These are phyloP conservation scores for Suhomyces coccinellae DNA, from an alignment of 1,139 yeast species.

Conservation along the genomic window DNA sequence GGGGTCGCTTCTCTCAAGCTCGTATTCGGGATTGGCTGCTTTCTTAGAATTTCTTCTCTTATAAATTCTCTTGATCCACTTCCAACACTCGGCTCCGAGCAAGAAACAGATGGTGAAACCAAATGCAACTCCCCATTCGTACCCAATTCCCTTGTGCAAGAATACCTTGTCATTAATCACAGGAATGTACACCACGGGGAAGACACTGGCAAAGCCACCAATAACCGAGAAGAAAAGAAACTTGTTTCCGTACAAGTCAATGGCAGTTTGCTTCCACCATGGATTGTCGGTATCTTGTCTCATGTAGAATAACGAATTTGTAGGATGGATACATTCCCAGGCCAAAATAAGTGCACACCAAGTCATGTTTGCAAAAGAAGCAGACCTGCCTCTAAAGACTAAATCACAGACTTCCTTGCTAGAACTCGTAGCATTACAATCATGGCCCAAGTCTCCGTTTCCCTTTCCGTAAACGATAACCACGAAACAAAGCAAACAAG, in stretches of 20 bases:
- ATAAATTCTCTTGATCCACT: slow-evolving; percentile 26
- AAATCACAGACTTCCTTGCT: slow-evolving; percentile 19
- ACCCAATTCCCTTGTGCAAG: slow-evolving; percentile 27
- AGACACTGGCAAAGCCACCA: slow-evolving; percentile 27
- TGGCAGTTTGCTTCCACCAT: slow-evolving; percentile 29
- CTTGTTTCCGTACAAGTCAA: slow-evolving; percentile 27
- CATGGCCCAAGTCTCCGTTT: slow-evolving; percentile 31
- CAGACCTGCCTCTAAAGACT: slow-evolving; percentile 29
- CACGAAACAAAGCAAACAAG: slow-evolving; percentile 33
- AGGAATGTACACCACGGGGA: slow-evolving; percentile 32
- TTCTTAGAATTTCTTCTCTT: slow-evolving; percentile 19
- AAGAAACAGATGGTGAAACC: slow-evolving; percentile 24
- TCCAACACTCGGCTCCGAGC: slow-evolving; percentile 28
- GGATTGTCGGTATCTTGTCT: slow-evolving; percentile 27
- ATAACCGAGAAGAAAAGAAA: slow-evolving; percentile 29
- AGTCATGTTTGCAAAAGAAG: slow-evolving; percentile 29
- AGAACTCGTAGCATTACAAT: slow-evolving; percentile 25
- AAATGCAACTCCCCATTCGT: slow-evolving; percentile 31
- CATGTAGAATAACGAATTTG: slow-evolving; percentile 27
- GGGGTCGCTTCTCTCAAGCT: slow-evolving; percentile 29
- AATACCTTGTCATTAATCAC: slow-evolving; percentile 31
- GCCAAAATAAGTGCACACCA: slow-evolving; percentile 34
- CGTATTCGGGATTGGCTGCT: slow-evolving; percentile 27
- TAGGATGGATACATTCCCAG: slow-evolving; percentile 31
- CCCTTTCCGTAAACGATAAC: slow-evolving; percentile 34